Evolutionary conservation across 2,329 filamentous ascomycete species (phyloP), one percentile per base, ranked within the genome.

Genomic region (Cordyceps tenuipes): DNA sequence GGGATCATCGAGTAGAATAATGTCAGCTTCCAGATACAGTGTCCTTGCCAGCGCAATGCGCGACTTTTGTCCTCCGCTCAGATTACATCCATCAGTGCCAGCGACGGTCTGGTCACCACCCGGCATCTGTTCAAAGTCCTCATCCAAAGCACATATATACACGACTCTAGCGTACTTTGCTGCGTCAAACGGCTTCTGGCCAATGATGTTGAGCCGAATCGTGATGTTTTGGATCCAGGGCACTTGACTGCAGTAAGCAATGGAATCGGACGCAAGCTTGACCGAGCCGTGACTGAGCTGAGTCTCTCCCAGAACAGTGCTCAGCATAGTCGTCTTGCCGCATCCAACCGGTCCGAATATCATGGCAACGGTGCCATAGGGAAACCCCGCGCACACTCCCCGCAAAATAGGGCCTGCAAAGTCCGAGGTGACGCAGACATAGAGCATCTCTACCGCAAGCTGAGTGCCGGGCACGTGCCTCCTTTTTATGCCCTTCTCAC

Each of bases 21-120:
- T 82, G 70, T 96, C 91, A 13, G 91, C 89, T 65, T 91, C 84
- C 59, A 91, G 90, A 69, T 97, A 97, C 2, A 96, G 90, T 46
- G 92, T 91, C 70, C 92, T 82, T 43, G 92, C 92, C 56, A 97
- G 79, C n/a, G 54, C 65, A 47, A 69, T 60, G 13, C 67, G 64
- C 41, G 67, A 64, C 13, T 65, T 57, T 57, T 69, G 61, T 49
- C 68, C 62, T 44, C 62, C 62, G 54, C 64, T 63, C 47, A 66
- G 48, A 34, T 64, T 62, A 34, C 63, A 15, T 26, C 61, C 62
- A 19, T 63, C 59, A 29, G 61, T 66, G 8, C 57, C 57, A 1
- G 47, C 57, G 2, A 59, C 15, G 7, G 48, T 53, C n/a, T 47
- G 19, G 36, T 58, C 55, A 12, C 47, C 46, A 23, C 44, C 21